Base-by-base conservation (phyloP, 768 basidiomycete species). In the Exsudoporus frostii region DNA sequence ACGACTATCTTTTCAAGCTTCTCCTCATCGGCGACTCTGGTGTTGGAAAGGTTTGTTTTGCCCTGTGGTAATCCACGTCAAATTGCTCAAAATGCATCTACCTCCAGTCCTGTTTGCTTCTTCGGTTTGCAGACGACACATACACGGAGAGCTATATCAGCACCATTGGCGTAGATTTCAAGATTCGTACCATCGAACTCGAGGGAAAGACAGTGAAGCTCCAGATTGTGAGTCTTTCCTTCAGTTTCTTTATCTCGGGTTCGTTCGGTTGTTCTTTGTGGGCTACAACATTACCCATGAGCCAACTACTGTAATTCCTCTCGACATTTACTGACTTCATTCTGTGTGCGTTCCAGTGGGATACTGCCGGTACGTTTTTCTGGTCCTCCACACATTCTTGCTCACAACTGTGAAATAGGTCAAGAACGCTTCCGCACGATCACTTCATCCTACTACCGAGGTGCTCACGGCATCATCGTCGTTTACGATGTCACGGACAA, bases 371-470 rank as follows among this genome's bases (percentile, higher is more conserved):
- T 88, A 60, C 51, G 79, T 66, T 50, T 33, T 36, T 32, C n/a
- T 29, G 0, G 19, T 45, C 27, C 40, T 42, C 40, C 32, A 5
- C 27, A 36, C 34, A 38, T 27, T 7, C 38, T 42, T 41, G 33
- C 51, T 62, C 32, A 63, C 27, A n/a, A 17, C 33, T 27, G 22
- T 38, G 13, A 39, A 50, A 57, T 56, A 91, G 90, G 97, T 36
- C 97, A 99, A 73, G 97, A 99, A 73, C 85, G 95, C 29, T 98
- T 98, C 88, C 84, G 97, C 56, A 98, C 97, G 14, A 99, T 99
- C 71, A 98, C 97, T 7, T 93, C 95, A 4, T 92, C 95, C n/a
- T 99, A 99, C 80, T 99, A 99, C 78, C 85, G 97, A 54, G 97
- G 97, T 38, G 97, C 97, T 44, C 93, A 96, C 69, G 97, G 97